A percentile compares a stretch with the other conserved stretches of the same genome.
Conservation (phyloP, 345 rosid genomes). For the Linum trigynum region DNA sequence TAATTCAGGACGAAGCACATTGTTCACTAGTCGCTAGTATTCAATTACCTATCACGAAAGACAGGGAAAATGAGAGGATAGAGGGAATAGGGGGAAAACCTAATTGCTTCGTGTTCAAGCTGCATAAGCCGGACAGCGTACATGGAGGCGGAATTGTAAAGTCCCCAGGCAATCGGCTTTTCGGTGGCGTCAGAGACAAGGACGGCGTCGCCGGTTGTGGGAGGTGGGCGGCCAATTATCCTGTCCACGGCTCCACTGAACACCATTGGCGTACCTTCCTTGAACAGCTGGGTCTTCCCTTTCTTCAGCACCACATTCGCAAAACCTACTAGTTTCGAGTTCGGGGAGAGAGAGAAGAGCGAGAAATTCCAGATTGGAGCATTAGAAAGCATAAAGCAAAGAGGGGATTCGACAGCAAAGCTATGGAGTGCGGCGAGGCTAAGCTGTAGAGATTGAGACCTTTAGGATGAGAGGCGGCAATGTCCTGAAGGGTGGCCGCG, state of each 20-base stretch:
- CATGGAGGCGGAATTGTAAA: conserved; percentile 81
- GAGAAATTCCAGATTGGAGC: background rate
- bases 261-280: conserved; percentile 87
- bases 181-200: conserved; percentile 76
- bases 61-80: background rate
- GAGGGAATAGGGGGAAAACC: conserved; percentile 26
- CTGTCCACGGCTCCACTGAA: conserved; percentile 88
- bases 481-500: conserved; percentile 25
- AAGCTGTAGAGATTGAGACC: conserved; percentile 20
- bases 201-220: conserved; percentile 78
- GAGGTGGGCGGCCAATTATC: conserved; percentile 74
- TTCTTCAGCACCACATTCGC: conserved; percentile 86
- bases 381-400: background rate
- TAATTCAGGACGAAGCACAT: background rate
- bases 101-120: conserved; percentile 70
- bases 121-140: conserved; percentile 89
- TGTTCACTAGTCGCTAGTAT: background rate
- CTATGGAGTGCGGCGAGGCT: background rate
- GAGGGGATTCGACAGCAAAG: background rate
- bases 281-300: conserved; percentile 82
- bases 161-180: conserved; percentile 77
- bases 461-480: conserved; percentile 40
- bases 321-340: conserved; percentile 30
- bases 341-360: conserved; percentile 1
- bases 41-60: background rate